Base-by-base conservation (phyloP, 2,329 filamentous ascomycete species). In the Tolypocladium tropicale region DNA sequence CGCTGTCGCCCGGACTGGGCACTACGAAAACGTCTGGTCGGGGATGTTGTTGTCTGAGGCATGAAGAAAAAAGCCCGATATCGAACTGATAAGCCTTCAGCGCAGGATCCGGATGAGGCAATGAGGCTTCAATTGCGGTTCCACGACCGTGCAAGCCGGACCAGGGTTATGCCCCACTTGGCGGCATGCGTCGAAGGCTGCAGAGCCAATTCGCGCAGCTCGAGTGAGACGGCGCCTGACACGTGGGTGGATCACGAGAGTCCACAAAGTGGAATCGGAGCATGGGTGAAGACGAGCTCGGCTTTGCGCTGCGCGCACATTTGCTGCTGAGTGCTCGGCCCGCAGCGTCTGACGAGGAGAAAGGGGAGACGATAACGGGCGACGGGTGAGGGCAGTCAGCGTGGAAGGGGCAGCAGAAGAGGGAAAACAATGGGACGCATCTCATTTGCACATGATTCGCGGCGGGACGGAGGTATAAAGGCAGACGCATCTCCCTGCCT, bases 21-120 rank as follows among this genome's bases (percentile, higher is more conserved):
- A 9, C 18, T 43, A 46, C 30, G 50, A 57, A 58, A 59, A 57
- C 46, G 59, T 52, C 49, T 53, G 43, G 32, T 57, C 53, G 49
- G 34, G 50, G 30, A 36, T 43, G 52, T 58, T 53, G 61, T 57
- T 61, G 61, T 62, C 62, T 61, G 58, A 63, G 60, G 61, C 62
- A 62, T 52, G 46, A 58, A 52, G 39, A 52, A 52, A 54, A 56
- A 55, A 53, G 18, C 6, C 39, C 53, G 57, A 57, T 56, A 57
- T 51, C 50, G 21, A 48, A 33, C 21, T 53, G 58, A 60, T 61
- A 57, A 55, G 54, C 41, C 52, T 53, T 55, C 50, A 53, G 53
- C 55, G 54, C 58, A 57, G 57, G 53, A 57, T 61, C 61, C 32
- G 56, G 55, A 62, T 53, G 50, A 59, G 60, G 61, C 58, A 46